These are phyloP conservation scores for Oemleria cerasiformis DNA, from an alignment of 306 rosid species.

Conservation along the genomic window DNA sequence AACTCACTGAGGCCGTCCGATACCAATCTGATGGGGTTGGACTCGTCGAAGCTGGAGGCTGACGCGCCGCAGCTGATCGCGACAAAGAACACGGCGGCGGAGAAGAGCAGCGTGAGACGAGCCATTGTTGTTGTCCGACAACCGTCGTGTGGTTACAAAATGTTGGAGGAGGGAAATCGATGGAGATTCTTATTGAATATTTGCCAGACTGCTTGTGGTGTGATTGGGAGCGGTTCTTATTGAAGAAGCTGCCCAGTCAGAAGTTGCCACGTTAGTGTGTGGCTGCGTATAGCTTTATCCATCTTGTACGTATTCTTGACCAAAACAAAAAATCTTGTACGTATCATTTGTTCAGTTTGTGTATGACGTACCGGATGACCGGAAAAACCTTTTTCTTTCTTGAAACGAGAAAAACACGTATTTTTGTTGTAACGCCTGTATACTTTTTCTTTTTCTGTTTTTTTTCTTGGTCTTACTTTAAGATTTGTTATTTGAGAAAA, in stretches of 20 bases:
- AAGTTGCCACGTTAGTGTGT: not conserved
- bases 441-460: too few species aligned
- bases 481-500: too few species aligned
- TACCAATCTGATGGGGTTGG: slow-evolving; percentile 66
- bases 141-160: too few species aligned
- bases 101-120: slow-evolving; percentile 25
- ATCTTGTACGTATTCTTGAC: not conserved
- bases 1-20: slow-evolving; percentile 50
- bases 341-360: too few species aligned
- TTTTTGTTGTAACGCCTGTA: too few species aligned
- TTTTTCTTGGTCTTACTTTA: too few species aligned
- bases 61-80: slow-evolving; percentile 41
- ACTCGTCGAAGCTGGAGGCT: slow-evolving; percentile 57
- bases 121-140: slow-evolving; percentile 61
- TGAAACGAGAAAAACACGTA: too few species aligned
- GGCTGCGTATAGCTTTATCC: not conserved
- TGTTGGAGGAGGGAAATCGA: not conserved
- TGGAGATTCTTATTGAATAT: not conserved
- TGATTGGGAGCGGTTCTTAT: not conserved
- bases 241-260: not conserved
- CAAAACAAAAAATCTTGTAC: too few species aligned
- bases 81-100: slow-evolving; percentile 27
- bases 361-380: too few species aligned
- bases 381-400: too few species aligned
- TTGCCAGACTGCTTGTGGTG: too few species aligned